Base-by-base conservation (phyloP, 108 stramenopile genomes). In the Seminavis robusta region DNA sequence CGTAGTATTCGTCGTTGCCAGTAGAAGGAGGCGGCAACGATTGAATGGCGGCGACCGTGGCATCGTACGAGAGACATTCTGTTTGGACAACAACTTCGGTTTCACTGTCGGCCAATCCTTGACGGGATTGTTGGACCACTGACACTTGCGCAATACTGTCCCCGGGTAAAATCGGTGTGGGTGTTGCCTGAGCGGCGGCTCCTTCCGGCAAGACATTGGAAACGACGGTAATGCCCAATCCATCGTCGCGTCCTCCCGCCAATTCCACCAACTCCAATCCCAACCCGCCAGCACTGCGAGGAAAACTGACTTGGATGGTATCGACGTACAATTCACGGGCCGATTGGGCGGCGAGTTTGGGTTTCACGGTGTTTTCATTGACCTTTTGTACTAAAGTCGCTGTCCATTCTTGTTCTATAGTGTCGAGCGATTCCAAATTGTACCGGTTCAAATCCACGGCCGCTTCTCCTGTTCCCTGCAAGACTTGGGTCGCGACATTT, bases 211-310 rank as follows among this genome's bases (percentile, higher is more conserved):
- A 56, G 17, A 89, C 26, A 5, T 74, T 77, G 37, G 69, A 67
- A 4, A 89, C 71, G 6, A 83, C 59, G 3, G 88, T 89, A 45
- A 89, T 89, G 0, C 88, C 88, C 8, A 89, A 34, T 4, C 83
- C 84, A 53, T 89, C 88, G 33, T 61, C 60, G 20, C 81, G 52
- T 19, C 88, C 79, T 25, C 88, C 88, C 4, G 83, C 88, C 16
- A 89, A 34, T 55, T 89, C 88, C 3, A 51, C 15, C 8, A 89
- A 63, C 32, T 81, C 55, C 29, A 89, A 52, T 4, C 88, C 88
- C 8, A 89, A 40, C 0, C 84, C 83, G 3, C 76, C 76, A 63
- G 53, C 41, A 45, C 56, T 37, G 45, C 78, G 41, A 15, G 76
- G 69, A 55, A 80, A 50, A 23, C 33, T 56, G n/a, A 77, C 58